Evolutionary conservation across 306 rosid species (phyloP).

Genomic region (Dalbergia cochinchinensis): DNA sequence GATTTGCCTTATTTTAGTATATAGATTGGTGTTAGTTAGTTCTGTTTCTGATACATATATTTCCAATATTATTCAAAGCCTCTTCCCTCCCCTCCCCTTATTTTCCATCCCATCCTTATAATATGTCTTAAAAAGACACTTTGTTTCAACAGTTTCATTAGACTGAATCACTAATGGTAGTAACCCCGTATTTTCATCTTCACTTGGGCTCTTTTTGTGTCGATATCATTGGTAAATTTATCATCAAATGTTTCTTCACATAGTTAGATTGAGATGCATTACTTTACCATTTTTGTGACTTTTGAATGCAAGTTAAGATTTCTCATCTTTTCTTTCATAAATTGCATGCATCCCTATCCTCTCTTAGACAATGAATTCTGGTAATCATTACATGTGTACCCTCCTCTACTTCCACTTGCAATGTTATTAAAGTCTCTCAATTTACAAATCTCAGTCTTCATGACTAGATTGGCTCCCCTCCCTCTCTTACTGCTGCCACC

Average conservation of each 20-base stretch:
- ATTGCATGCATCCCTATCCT: not conserved
- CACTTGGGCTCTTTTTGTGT: not conserved
- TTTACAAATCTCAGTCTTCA: not conserved
- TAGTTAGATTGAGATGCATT: not conserved
- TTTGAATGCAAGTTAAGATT: constrained; percentile 8
- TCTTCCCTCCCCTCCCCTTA: not conserved
- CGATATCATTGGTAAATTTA: not conserved
- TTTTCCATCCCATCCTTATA: too few species aligned
- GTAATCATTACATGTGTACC: not conserved
- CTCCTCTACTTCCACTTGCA: not conserved
- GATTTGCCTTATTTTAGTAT: not conserved
- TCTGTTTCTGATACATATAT: not conserved
- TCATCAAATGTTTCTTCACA: not conserved
- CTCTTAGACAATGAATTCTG: not conserved
- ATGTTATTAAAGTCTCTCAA: not conserved
- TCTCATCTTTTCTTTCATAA: not conserved
- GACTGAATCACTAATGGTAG: not conserved
- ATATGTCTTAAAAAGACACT: not conserved
- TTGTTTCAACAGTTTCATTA: not conserved
- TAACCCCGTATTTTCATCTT: not conserved
- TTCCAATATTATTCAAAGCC: not conserved
- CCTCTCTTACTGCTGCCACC: not conserved
- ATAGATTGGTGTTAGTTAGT: not conserved
- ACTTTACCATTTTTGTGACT: not conserved
- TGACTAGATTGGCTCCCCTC: not conserved